A percentile compares a stretch with the other conserved stretches of the same genome.
These are phyloP conservation scores for Fusarium stilboides DNA, from an alignment of 2,329 filamentous ascomycete species.

Conservation along the genomic window DNA sequence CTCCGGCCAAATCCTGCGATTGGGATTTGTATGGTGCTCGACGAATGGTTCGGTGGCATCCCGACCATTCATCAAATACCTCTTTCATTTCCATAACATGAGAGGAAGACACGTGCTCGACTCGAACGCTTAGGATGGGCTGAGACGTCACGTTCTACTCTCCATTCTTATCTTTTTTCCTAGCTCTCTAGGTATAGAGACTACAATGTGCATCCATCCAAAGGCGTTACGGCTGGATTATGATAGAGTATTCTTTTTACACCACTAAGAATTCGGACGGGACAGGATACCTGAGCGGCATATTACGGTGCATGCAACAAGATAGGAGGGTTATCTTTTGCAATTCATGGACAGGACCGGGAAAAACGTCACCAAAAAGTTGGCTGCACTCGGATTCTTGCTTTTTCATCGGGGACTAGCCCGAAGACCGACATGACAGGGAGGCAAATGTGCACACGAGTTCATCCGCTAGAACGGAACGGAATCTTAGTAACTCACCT, in stretches of 20 bases:
- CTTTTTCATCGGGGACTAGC: slow-evolving; percentile 31
- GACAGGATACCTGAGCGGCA: slow-evolving; percentile 40
- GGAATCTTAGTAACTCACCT: slow-evolving; percentile 38
- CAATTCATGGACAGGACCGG: slow-evolving; percentile 30
- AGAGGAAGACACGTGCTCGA: slow-evolving; percentile 24
- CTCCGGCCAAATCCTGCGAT: not conserved
- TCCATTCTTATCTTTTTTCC: slow-evolving; percentile 26
- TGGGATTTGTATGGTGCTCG: not conserved
- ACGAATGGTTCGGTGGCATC: not conserved
- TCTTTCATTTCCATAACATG: slow-evolving; percentile 25
- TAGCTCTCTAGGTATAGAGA: slow-evolving; percentile 39
- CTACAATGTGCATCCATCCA: slow-evolving; percentile 46
- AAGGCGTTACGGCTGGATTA: slow-evolving; percentile 54
- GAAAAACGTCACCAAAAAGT: slow-evolving; percentile 31
- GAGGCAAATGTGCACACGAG: slow-evolving; percentile 34
- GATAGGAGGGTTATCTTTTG: slow-evolving; percentile 29
- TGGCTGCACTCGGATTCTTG: slow-evolving; percentile 34
- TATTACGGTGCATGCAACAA: slow-evolving; percentile 44
- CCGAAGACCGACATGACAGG: slow-evolving; percentile 19
- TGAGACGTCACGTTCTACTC: slow-evolving; percentile 16
- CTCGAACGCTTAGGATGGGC: slow-evolving; percentile 7
- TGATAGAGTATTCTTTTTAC: slow-evolving; percentile 51
- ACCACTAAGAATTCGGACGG: slow-evolving; percentile 46
- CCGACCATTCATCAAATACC: not conserved
- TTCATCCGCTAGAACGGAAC: slow-evolving; percentile 33